These are phyloP conservation scores for Candida vaughaniae DNA, from an alignment of 805 yeast species.

Conservation along the genomic window DNA sequence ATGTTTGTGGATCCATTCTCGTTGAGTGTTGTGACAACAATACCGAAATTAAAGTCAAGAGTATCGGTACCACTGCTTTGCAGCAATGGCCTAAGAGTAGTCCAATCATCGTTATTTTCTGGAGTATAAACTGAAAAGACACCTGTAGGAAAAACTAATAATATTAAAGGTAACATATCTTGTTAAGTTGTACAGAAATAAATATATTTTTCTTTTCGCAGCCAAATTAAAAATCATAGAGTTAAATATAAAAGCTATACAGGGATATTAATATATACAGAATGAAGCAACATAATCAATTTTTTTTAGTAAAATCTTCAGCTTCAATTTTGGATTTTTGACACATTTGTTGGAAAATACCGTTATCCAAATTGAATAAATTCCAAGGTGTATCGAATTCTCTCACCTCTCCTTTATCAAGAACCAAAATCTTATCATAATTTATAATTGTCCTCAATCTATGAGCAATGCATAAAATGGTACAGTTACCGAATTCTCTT, in stretches of 20 bases:
- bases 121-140: conserved; percentile 20
- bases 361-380: conserved; percentile 50
- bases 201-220: conserved; percentile 8
- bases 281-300: neutral
- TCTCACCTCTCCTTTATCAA: conserved; percentile 74
- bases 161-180: too few relatives aligned
- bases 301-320: conserved; percentile 36
- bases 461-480: conserved; percentile 87
- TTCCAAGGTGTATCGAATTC: conserved; percentile 78
- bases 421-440: conserved; percentile 75
- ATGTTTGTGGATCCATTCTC: conserved; percentile 11
- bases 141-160: neutral
- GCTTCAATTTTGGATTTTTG: conserved; percentile 44
- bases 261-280: too few relatives aligned
- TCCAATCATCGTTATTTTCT: conserved; percentile 36
- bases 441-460: conserved; percentile 71
- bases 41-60: conserved; percentile 34
- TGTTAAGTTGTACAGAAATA: neutral
- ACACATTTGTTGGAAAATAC: conserved; percentile 73
- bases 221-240: too few relatives aligned
- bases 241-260: too few relatives aligned
- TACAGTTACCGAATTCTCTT: conserved; percentile 67
- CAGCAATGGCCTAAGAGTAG: conserved; percentile 25
- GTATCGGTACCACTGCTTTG: conserved; percentile 21
- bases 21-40: conserved; percentile 27